Conservation (phyloP, 2,329 filamentous ascomycete genomes). For the Trichoderma endophyticum region DNA sequence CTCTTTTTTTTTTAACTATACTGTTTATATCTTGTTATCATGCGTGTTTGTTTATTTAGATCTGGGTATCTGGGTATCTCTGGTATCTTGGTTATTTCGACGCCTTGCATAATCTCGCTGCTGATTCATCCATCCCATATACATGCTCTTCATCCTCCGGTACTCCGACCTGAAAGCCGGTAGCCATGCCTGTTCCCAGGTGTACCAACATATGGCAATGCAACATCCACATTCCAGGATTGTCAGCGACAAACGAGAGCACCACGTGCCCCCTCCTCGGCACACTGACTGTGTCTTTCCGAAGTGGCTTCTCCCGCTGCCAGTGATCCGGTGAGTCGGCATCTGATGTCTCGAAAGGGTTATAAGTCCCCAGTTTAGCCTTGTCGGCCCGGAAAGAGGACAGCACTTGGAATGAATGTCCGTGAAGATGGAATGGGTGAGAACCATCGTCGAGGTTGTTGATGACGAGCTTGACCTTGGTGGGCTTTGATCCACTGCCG, state of each 20-base stretch:
- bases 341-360: conserved; percentile 23
- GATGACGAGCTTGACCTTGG: conserved; percentile 29
- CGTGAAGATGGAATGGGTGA: conserved; percentile 51
- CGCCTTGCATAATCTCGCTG: conserved; percentile 19
- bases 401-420: conserved; percentile 49
- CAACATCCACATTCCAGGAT: conserved; percentile 29
- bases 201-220: conserved; percentile 32
- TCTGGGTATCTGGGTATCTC: neutral
- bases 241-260: conserved; percentile 25
- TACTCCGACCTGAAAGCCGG: conserved; percentile 27
- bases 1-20: neutral
- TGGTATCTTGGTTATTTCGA: neutral
- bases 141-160: conserved; percentile 22
- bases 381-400: conserved; percentile 23
- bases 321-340: neutral
- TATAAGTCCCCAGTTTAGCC: conserved; percentile 28
- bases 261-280: conserved; percentile 30
- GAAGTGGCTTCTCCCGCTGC: conserved; percentile 24
- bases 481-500: conserved; percentile 14
- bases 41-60: neutral
- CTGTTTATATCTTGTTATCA: neutral
- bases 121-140: conserved; percentile 18
- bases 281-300: conserved; percentile 41
- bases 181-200: conserved; percentile 27
- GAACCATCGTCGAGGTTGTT: conserved; percentile 35